Base-by-base conservation (phyloP, 495 filamentous ascomycete species). In the Tuber umbilicatum region DNA sequence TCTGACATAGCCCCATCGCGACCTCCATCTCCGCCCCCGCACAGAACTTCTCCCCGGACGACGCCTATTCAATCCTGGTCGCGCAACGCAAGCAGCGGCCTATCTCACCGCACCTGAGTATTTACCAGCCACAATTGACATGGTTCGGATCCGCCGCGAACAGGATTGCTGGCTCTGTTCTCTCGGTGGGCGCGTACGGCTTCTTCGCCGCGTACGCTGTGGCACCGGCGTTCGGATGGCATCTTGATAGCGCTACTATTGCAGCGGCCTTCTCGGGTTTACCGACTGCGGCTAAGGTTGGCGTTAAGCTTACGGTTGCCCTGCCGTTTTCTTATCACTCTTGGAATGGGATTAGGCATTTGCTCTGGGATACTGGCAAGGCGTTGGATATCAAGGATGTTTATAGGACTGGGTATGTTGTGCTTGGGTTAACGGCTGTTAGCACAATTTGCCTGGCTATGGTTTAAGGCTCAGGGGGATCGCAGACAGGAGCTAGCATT, bases 71-170 rank as follows among this genome's bases (percentile, higher is more conserved):
- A 78, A 89, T 97, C 85, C 93, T 97, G 82, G 89, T 86, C 78
- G 85, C 88, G 77, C 95, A 97, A 85, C 94, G 95, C 77, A 89
- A 90, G 72, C 81, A 85, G 80, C 95, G 95, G 69, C 95, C 95
- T 81, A 87, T 95, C 74, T 86, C 93, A 39, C 95, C 94, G 50
- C 94, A 74, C 83, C 89, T 99, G 69, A 80, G 84, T 75, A 94
- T 97, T 89, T 97, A 97, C 89, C 86, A 88, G 78, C 90, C 91
- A 75, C 90, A 92, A 84, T 91, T 97, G 82, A 94, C 93, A 73
- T 97, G 92, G 92, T 90, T 91, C 83, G 83, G 83, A 67, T 92
- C 90, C 73, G 86, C 83, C 73, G 86, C 92, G 84, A 90, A 94
- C 87, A 92, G 95, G 81, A 87, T 97, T 86, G 94, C 92, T 31